Base-by-base conservation (phyloP, 176 grass and related monocot species). In the Areca catechu region DNA sequence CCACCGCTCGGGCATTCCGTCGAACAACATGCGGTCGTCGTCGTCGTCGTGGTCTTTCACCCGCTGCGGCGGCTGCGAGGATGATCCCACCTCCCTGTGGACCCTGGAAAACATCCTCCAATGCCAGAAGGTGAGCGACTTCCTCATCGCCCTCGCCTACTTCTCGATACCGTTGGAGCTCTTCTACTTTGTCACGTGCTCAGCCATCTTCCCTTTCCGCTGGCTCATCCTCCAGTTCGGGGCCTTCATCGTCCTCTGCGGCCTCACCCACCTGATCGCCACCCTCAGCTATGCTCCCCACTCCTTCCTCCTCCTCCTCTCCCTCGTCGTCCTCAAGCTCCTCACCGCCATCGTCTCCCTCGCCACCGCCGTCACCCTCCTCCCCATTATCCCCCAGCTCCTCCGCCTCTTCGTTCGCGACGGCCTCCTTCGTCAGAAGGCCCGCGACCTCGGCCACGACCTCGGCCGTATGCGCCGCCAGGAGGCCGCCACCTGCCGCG, bases 221-320 rank as follows among this genome's bases (percentile, higher is more conserved):
- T 34, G 30, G n/a, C 4, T 20, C 59, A 20, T 66, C 22, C 21
- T 66, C 49, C 63, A 66, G 49, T 66, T 66, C 23, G 63, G 63
- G 5, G 63, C 48, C 63, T 66, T 66, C 63, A 66, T 66, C 21
- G 48, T 66, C 16, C 24, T 66, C 16, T 66, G 63, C 23, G 49
- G 63, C 22, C 63, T 66, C 49, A 66, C 23, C 14, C 63, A 66
- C 63, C 24, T 66, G 3, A 16, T 19, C 49, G 12, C 15, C 17
- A 22, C 50, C 49, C 52, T 66, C 63, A 28, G 49, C 49, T 29
- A 58, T 9, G 56, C 56, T 1, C 56, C 24, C 22, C 56, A 58
- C 16, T 25, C 56, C 4, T 58, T 58, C 56, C 2, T 58, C 23
- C 56, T 58, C 15, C 16, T 58, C 22, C 56, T 58, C 56, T 10